Conservation (phyloP, 1,284 basidiomycete species). For the Phlebopus sp. region DNA sequence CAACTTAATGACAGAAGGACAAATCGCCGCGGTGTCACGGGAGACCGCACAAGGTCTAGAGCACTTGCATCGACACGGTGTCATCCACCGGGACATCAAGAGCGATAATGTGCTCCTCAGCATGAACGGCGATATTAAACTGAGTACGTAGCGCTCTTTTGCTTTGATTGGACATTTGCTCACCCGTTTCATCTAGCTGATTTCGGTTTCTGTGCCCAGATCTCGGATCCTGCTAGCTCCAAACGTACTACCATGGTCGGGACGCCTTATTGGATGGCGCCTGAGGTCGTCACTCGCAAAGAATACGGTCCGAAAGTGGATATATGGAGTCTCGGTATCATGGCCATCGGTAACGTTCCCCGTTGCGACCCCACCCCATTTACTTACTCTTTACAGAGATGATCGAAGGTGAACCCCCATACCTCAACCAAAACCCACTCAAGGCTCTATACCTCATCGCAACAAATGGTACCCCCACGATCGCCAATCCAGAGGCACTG, state of each 20-base stretch:
- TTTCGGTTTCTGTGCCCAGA: slow-evolving; percentile 98
- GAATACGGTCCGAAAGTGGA: slow-evolving; percentile 99
- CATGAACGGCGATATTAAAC: slow-evolving; percentile 93
- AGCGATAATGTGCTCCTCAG: slow-evolving; percentile 94
- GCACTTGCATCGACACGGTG: slow-evolving; percentile 91
- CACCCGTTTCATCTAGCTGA: slow-evolving; percentile 62
- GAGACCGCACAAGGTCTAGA: slow-evolving; percentile 91
- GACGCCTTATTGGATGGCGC: slow-evolving; percentile 99
- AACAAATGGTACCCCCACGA: slow-evolving; percentile 96
- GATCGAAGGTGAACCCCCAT: slow-evolving; percentile 99
- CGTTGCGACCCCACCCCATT: background rate
- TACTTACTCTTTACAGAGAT: slow-evolving; percentile 64
- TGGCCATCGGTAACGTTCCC: slow-evolving; percentile 83
- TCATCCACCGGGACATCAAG: slow-evolving; percentile 99
- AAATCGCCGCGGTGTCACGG: slow-evolving; percentile 91
- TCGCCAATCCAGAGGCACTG: slow-evolving; percentile 92
- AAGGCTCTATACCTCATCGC: slow-evolving; percentile 96
- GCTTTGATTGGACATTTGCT: slow-evolving; percentile 4
- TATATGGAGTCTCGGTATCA: slow-evolving; percentile 98
- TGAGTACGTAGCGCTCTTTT: slow-evolving; percentile 63
- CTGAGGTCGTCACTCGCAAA: slow-evolving; percentile 96
- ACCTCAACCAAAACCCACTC: slow-evolving; percentile 95
- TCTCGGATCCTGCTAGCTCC: slow-evolving; percentile 84
- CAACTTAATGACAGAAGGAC: slow-evolving; percentile 92
- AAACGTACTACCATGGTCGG: slow-evolving; percentile 99